A percentile compares a stretch with the other conserved stretches of the same genome.
Conservation (phyloP, 257 asterid genomes). For the Salvia rosmarinus region DNA sequence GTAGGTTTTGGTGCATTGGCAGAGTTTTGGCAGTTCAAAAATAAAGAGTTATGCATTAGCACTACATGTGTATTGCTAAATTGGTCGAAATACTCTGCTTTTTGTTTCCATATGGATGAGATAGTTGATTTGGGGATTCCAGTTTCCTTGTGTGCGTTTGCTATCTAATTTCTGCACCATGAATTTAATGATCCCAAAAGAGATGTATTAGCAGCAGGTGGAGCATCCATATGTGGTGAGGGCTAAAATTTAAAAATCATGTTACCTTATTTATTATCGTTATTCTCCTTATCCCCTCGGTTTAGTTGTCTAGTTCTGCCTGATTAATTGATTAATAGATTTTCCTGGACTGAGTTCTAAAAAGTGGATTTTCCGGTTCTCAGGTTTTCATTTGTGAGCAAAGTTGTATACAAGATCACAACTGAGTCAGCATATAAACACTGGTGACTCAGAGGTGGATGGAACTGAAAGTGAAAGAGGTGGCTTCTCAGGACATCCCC, state of each 20-base stretch:
- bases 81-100: background rate
- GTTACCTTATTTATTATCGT: background rate
- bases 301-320: background rate
- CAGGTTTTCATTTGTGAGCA: constrained; percentile 97
- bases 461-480: constrained; percentile 98
- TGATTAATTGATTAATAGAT: background rate
- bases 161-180: background rate
- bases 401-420: constrained; percentile 81
- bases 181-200: background rate
- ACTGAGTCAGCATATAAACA: constrained; percentile 71
- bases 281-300: background rate
- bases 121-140: no score
- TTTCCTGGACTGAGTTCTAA: no score
- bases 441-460: constrained; percentile 97
- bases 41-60: constrained; percentile 1
- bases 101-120: no score
- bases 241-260: background rate
- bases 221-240: background rate
- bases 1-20: background rate
- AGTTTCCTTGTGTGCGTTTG: no score
- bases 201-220: background rate
- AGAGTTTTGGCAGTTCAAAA: constrained; percentile 3
- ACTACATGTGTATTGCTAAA: background rate
- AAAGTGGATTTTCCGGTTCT: constrained; percentile 1
- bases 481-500: constrained; percentile 94